Percentiles rank a stretch among this genome's conserved stretches.
These are phyloP conservation scores for Verticillium albo-atrum DNA, from an alignment of 2,329 filamentous ascomycete genomes.

Conservation along the genomic window DNA sequence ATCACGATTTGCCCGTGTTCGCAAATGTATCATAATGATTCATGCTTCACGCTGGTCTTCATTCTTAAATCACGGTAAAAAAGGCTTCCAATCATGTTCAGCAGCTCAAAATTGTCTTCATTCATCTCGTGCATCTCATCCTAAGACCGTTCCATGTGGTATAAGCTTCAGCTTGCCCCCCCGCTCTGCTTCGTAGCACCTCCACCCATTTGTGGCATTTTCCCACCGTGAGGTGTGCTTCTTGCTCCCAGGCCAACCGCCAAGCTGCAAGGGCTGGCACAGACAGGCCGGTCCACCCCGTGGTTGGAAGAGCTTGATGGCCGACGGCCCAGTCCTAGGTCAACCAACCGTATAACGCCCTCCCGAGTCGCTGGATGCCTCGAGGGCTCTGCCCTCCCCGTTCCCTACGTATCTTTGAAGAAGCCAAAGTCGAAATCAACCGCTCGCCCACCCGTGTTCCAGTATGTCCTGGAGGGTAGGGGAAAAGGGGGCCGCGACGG, in stretches of 20 bases:
- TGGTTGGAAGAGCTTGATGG: background rate
- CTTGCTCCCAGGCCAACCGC: background rate
- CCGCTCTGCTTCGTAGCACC: background rate
- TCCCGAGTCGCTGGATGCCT: background rate
- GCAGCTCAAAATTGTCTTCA: background rate
- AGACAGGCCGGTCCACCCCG: background rate
- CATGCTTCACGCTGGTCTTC: too few species aligned
- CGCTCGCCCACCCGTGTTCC: background rate
- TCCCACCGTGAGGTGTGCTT: background rate
- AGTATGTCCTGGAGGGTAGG: background rate
- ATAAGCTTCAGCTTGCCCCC: background rate
- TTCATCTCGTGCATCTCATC: background rate
- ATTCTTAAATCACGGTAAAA: too few species aligned
- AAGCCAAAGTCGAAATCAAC: background rate
- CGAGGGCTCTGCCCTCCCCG: background rate
- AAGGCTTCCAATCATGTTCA: background rate
- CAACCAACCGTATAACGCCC: background rate
- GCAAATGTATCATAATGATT: too few species aligned
- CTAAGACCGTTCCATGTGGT: background rate
- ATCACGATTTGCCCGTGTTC: background rate
- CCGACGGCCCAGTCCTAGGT: background rate
- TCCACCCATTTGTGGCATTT: background rate
- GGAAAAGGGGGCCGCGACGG: background rate
- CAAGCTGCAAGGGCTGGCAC: background rate
- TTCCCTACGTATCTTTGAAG: background rate